These are phyloP conservation scores for Sugiyamaella xylanicola DNA, from an alignment of 1,139 yeast species.

Conservation along the genomic window DNA sequence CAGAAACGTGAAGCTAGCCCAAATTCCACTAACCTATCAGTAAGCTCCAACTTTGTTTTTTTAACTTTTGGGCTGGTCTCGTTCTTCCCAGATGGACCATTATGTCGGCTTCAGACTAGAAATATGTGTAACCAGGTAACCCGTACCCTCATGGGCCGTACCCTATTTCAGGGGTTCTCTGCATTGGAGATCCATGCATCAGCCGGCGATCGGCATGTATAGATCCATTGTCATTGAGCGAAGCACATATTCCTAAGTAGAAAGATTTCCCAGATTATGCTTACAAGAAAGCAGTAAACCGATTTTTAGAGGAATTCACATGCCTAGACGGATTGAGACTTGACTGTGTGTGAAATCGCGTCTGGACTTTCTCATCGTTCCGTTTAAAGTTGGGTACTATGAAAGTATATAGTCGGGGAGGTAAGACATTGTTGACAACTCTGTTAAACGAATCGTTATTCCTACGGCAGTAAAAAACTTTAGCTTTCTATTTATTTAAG, in stretches of 20 bases:
- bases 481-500: background rate
- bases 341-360: background rate
- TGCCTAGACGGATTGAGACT: background rate
- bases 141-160: background rate
- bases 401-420: background rate
- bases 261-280: background rate
- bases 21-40: background rate
- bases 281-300: background rate
- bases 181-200: background rate
- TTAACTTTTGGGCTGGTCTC: background rate
- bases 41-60: slow-evolving; percentile 12
- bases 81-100: background rate
- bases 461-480: background rate
- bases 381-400: background rate
- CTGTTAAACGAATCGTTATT: background rate
- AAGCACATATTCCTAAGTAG: background rate
- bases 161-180: background rate
- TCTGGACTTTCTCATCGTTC: background rate
- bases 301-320: background rate
- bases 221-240: background rate
- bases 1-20: too few relatives aligned
- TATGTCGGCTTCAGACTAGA: background rate
- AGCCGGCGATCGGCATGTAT: background rate
- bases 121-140: background rate
- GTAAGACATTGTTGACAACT: background rate